These are phyloP conservation scores for Phylloporus arenicola DNA, from an alignment of 768 basidiomycete genomes.

Conservation along the genomic window DNA sequence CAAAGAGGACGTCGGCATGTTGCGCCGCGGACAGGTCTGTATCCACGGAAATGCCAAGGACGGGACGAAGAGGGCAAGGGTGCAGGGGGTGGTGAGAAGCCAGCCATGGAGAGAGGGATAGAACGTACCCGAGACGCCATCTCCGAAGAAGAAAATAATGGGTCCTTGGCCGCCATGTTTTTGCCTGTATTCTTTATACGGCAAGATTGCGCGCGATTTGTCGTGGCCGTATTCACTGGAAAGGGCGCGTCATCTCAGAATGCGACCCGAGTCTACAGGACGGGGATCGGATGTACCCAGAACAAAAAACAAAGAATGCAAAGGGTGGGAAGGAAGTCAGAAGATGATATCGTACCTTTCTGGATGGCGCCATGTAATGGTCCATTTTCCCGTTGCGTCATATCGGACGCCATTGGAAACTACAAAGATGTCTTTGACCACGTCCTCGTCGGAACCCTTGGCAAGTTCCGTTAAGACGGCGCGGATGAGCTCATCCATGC, in stretches of 20 bases:
- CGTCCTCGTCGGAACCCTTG: slow-evolving; percentile 47
- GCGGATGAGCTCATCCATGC: slow-evolving; percentile 92
- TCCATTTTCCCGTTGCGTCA: slow-evolving; percentile 59
- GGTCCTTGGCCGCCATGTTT: slow-evolving; percentile 38
- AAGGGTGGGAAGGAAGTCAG: neutral
- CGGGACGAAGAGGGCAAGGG: neutral
- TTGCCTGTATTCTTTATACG: slow-evolving; percentile 54
- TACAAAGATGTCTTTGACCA: slow-evolving; percentile 74
- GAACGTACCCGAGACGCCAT: slow-evolving; percentile 84
- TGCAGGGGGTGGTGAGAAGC: neutral
- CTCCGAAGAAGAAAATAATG: slow-evolving; percentile 92
- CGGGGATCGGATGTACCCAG: neutral
- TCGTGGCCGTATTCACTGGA: slow-evolving; percentile 87
- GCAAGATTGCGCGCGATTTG: slow-evolving; percentile 91
- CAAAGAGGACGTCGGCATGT: slow-evolving; percentile 93
- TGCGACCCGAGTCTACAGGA: neutral
- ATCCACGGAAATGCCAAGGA: neutral
- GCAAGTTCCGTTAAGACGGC: slow-evolving; percentile 77
- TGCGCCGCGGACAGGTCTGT: slow-evolving; percentile 87
- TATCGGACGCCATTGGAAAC: slow-evolving; percentile 88
- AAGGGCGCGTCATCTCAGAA: neutral
- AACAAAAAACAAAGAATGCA: neutral
- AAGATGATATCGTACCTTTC: slow-evolving; percentile 51
- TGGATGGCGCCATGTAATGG: slow-evolving; percentile 84
- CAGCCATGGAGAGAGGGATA: neutral